Conservation (phyloP, 768 basidiomycete species). For the Lanmaoa pseudosensibilis region DNA sequence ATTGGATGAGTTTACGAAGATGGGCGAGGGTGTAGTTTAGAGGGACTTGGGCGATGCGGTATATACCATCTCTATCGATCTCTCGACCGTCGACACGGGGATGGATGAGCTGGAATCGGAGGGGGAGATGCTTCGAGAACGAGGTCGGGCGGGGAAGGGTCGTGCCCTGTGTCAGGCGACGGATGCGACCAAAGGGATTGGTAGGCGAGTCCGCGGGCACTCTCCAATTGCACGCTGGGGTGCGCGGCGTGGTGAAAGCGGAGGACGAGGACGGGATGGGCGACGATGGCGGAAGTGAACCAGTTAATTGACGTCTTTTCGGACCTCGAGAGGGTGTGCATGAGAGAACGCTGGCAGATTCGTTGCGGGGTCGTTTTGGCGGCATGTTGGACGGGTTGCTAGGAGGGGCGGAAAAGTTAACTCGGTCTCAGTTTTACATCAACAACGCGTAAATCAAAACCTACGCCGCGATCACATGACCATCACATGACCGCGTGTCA, state of each 20-base stretch:
- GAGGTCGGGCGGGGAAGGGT: slow-evolving; percentile 44
- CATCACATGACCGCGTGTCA: slow-evolving; percentile 19
- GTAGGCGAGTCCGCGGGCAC: slow-evolving; percentile 66
- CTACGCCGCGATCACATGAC: slow-evolving; percentile 11
- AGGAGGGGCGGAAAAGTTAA: slow-evolving; percentile 2
- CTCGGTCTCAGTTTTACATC: background rate
- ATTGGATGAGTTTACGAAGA: slow-evolving; percentile 60
- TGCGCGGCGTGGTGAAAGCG: slow-evolving; percentile 34
- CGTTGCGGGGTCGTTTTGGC: slow-evolving; percentile 33
- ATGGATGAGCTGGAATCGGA: slow-evolving; percentile 61
- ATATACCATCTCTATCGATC: slow-evolving; percentile 48
- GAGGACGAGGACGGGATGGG: slow-evolving; percentile 30
- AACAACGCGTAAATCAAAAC: slow-evolving; percentile 13
- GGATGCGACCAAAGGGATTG: slow-evolving; percentile 66
- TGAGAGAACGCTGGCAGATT: slow-evolving; percentile 26
- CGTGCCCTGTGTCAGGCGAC: slow-evolving; percentile 39
- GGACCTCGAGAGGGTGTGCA: slow-evolving; percentile 33
- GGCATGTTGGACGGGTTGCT: slow-evolving; percentile 13
- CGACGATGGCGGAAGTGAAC: slow-evolving; percentile 29
- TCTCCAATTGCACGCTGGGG: slow-evolving; percentile 42
- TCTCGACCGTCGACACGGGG: slow-evolving; percentile 24
- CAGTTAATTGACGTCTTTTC: slow-evolving; percentile 23
- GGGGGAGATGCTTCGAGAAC: slow-evolving; percentile 59
- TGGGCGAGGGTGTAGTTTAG: slow-evolving; percentile 69
- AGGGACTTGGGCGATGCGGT: slow-evolving; percentile 68